phyloP scores from a whole-genome alignment of 2,329 filamentous ascomycete species.

The Lasiodiplodia theobromae region DNA sequence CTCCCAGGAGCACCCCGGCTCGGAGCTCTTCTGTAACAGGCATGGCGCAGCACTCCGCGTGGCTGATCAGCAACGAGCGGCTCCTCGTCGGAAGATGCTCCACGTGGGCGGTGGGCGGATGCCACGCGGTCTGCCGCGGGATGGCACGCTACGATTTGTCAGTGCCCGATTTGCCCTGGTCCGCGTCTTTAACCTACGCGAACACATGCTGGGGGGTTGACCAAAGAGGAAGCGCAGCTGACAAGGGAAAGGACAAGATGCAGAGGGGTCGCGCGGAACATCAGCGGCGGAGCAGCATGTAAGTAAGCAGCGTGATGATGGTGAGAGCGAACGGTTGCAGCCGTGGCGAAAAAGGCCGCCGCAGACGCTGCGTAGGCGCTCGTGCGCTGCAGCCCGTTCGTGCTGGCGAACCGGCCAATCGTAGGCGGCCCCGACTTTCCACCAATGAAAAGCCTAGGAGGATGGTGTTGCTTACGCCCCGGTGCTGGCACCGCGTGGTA shows the following conservation, averaged over 20 bases:
- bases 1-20: not conserved
- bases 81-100: slow-evolving; percentile 20
- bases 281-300: not conserved
- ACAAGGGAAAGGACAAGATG: not conserved
- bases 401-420: slow-evolving; percentile 1
- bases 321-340: not conserved
- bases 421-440: slow-evolving; percentile 13
- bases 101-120: slow-evolving; percentile 23
- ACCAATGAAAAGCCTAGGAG: not conserved
- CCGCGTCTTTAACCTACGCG: not conserved
- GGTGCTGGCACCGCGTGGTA: not conserved
- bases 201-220: no score
- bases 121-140: slow-evolving; percentile 23
- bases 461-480: not conserved
- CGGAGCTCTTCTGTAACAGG: not conserved
- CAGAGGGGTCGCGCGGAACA: not conserved
- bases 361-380: not conserved
- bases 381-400: slow-evolving; percentile 3
- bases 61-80: slow-evolving; percentile 20
- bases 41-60: slow-evolving; percentile 13
- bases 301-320: not conserved
- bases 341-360: slow-evolving; percentile 1
- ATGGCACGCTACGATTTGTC: slow-evolving; percentile 14
- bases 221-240: not conserved
- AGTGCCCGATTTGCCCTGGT: not conserved